Percentiles rank a stretch among this genome's conserved stretches.
phyloP scores from a whole-genome alignment of 805 yeast genomes.

The Starmerella etchellsii region DNA sequence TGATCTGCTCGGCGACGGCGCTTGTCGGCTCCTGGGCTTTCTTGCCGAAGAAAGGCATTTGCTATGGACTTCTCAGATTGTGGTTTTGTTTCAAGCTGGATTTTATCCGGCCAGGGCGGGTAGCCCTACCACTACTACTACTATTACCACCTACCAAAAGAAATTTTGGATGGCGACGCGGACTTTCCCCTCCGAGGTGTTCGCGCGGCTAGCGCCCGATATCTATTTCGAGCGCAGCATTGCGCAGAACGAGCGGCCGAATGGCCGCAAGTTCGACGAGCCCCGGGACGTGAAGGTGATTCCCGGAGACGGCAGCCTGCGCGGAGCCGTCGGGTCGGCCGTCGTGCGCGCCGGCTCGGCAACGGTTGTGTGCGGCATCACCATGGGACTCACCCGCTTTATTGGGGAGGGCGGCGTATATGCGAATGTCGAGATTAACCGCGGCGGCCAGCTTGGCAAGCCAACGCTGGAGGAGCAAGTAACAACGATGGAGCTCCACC shows the following conservation, averaged over 20 bases:
- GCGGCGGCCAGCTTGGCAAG: constrained; percentile 58
- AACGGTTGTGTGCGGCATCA: constrained; percentile 55
- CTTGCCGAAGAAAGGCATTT: constrained; percentile 16
- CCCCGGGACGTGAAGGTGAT: constrained; percentile 43
- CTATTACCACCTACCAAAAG: too few species aligned
- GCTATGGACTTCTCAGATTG: too few species aligned
- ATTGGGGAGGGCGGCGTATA: constrained; percentile 39
- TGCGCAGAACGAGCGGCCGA: constrained; percentile 63
- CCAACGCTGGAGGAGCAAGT: constrained; percentile 81
- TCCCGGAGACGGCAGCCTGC: constrained; percentile 12
- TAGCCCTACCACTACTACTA: too few species aligned
- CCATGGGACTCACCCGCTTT: constrained; percentile 47
- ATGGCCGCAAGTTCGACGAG: constrained; percentile 53
- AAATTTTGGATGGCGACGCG: constrained; percentile 33
- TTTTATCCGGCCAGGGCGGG: too few species aligned
- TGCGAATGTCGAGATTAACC: constrained; percentile 62
- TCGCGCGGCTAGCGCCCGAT: constrained; percentile 79
- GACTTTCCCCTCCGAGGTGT: constrained; percentile 65
- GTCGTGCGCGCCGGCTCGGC: constrained; percentile 61
- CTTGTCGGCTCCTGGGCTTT: constrained; percentile 1
- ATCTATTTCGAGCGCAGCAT: constrained; percentile 68
- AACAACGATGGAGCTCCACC: constrained; percentile 51
- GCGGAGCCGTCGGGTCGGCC: constrained; percentile 48
- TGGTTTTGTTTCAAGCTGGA: too few species aligned
- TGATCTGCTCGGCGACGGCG: constrained; percentile 21